Percentiles rank a stretch among this genome's conserved stretches.
phyloP scores from a whole-genome alignment of 2,329 filamentous ascomycete species.

The Kalmusia sp. region DNA sequence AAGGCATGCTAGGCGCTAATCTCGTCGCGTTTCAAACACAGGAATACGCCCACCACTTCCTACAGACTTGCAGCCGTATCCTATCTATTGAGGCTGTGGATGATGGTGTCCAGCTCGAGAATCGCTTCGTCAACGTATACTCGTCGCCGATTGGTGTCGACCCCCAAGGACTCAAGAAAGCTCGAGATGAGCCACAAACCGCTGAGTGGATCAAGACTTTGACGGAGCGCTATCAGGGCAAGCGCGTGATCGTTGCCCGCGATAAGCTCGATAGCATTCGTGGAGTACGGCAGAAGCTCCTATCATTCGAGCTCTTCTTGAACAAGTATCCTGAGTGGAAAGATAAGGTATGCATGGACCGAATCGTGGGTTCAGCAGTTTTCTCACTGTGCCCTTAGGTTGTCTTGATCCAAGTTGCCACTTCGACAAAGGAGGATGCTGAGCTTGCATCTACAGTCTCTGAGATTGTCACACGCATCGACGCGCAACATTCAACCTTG shows the following conservation, averaged over 20 bases:
- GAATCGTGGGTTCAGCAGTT: background rate
- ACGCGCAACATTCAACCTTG: constrained; percentile 87
- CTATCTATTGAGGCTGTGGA: constrained; percentile 88
- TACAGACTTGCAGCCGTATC: constrained; percentile 93
- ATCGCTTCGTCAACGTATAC: constrained; percentile 89
- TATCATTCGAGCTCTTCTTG: constrained; percentile 91
- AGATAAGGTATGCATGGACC: constrained; percentile 62
- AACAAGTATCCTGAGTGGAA: constrained; percentile 92
- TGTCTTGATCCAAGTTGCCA: constrained; percentile 91
- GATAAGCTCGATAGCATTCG: constrained; percentile 95
- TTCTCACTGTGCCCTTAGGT: constrained; percentile 57
- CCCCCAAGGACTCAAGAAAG: constrained; percentile 73
- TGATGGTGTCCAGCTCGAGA: constrained; percentile 87
- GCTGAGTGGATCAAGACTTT: constrained; percentile 80
- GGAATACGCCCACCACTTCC: constrained; percentile 92
- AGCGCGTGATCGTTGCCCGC: constrained; percentile 88
- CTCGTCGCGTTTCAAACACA: constrained; percentile 92
- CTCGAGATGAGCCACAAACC: constrained; percentile 76
- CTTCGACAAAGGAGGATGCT: constrained; percentile 85
- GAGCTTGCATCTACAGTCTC: constrained; percentile 89
- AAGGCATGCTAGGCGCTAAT: constrained; percentile 93
- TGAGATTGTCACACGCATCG: constrained; percentile 93
- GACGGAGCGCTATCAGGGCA: constrained; percentile 83
- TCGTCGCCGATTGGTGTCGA: constrained; percentile 91
- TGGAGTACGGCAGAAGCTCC: constrained; percentile 89